Evolutionary conservation across 2,329 filamentous ascomycete species (phyloP), one percentile per base, ranked within the genome.

Genomic region (Daldinia eschscholtzii): DNA sequence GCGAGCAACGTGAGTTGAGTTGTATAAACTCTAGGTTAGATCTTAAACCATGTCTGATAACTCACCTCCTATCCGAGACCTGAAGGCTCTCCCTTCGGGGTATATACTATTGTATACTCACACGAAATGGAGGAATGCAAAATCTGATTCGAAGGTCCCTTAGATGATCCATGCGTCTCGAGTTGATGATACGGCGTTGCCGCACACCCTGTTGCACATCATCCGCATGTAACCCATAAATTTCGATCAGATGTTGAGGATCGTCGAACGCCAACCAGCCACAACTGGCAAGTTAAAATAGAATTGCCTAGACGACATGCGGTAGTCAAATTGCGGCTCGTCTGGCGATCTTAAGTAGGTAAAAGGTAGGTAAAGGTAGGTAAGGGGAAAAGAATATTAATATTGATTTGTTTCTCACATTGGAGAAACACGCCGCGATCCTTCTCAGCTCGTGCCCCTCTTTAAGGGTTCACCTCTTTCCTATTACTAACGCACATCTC

Each of bases 181-280:
- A 64, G 48, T 70, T 55, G 33, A 55, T 65, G 61, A 70, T 72
- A 67, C 61, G 57, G 59, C 55, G 59, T 57, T 64, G 70, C 62
- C 60, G 44, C 64, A 64, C 58, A 64, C 66, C 67, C 70, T 71
- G 68, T 57, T 60, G 57, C 68, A 69, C 59, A 71, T 71, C 68
- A 71, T 67, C 68, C 60, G 60, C 57, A 66, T 67, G 66, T 48
- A 71, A 71, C 69, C 68, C 69, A 69, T 64, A 64, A 61, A 64
- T 57, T 56, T 70, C 67, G 68, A 70, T 64, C 61, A 68, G 65
- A 64, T 67, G 61, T 48, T 64, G 57, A 62, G 60, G 68, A 72
- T 72, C 70, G 35, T 56, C 61, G 62, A 64, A 61, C 56, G 64
- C 30, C 13, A 64, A 56, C 57, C 20, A 65, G 56, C 52, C 59